A percentile compares a stretch with the other conserved stretches of the same genome.
phyloP scores from a whole-genome alignment of 345 rosid species.

The Pugionium cornutum region DNA sequence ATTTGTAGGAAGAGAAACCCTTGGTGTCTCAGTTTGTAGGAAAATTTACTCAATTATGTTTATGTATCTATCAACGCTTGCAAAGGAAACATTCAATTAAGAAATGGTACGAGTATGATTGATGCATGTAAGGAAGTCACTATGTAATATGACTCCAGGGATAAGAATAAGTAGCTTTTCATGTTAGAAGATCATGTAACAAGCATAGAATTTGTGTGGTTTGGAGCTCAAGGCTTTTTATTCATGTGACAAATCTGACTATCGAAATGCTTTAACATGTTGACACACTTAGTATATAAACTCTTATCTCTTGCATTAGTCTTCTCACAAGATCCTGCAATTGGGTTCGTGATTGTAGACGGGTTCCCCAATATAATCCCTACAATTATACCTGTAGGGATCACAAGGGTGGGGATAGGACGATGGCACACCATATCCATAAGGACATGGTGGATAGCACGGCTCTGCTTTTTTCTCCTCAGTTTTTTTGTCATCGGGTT shows the following conservation, averaged over 20 bases:
- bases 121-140: slow-evolving; percentile 14
- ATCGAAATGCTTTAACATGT: slow-evolving; percentile 14
- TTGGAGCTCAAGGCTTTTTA: slow-evolving; percentile 10
- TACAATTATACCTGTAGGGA: slow-evolving; percentile 19
- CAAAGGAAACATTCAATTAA: slow-evolving; percentile 19
- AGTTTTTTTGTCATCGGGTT: not conserved
- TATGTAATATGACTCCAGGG: slow-evolving; percentile 19
- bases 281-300: not conserved
- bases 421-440: slow-evolving; percentile 37
- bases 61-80: slow-evolving; percentile 33
- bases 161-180: slow-evolving; percentile 27
- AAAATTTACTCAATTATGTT: slow-evolving; percentile 13
- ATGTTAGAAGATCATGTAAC: slow-evolving; percentile 19
- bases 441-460: slow-evolving; percentile 29
- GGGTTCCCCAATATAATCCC: slow-evolving; percentile 30
- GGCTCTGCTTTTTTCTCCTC: slow-evolving; percentile 21
- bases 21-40: slow-evolving; percentile 23
- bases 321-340: slow-evolving; percentile 35
- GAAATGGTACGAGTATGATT: slow-evolving; percentile 7
- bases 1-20: slow-evolving; percentile 26
- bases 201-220: slow-evolving; percentile 8
- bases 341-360: slow-evolving; percentile 36
- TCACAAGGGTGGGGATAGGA: slow-evolving; percentile 34
- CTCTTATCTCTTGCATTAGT: slow-evolving; percentile 14
- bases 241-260: slow-evolving; percentile 29